Evolutionary conservation across 345 rosid species (phyloP).

Genomic region (Aegle marmelos): DNA sequence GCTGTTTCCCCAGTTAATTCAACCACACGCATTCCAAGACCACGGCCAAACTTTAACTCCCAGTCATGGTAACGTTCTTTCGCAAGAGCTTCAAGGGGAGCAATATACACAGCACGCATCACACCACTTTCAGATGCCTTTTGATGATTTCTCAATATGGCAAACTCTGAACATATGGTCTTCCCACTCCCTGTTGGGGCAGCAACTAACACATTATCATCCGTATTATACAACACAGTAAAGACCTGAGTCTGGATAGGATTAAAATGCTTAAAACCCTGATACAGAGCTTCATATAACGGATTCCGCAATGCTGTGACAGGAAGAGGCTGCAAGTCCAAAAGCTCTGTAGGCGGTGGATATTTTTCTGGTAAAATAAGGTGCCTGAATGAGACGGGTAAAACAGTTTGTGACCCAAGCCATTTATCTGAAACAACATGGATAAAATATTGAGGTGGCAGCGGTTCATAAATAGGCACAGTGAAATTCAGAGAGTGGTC

Average conservation of each 20-base stretch:
- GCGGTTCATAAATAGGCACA: conserved; percentile 86
- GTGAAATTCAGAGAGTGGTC: conserved; percentile 88
- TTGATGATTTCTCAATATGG: conserved; percentile 84
- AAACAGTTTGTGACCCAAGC: conserved; percentile 87
- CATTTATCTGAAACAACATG: conserved; percentile 93
- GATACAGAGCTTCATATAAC: conserved; percentile 79
- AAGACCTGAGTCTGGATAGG: conserved; percentile 99
- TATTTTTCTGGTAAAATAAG: conserved; percentile 96
- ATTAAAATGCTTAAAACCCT: conserved; percentile 89
- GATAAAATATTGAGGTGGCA: conserved; percentile 93
- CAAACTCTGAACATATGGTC: conserved; percentile 95
- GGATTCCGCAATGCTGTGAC: conserved; percentile 94
- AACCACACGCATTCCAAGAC: conserved; percentile 82
- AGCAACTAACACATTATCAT: conserved; percentile 91
- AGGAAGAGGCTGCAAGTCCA: conserved; percentile 94
- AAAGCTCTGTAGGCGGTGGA: conserved; percentile 95
- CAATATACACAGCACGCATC: conserved; percentile 83
- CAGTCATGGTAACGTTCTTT: conserved; percentile 75
- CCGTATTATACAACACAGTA: conserved; percentile 79
- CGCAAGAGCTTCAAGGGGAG: conserved; percentile 93
- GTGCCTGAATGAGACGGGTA: conserved; percentile 92
- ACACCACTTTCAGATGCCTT: conserved; percentile 54
- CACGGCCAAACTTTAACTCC: conserved; percentile 81
- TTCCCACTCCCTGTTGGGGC: conserved; percentile 99
- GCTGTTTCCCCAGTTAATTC: conserved; percentile 89